Evolutionary conservation across 306 rosid genomes (phyloP).

Genomic region (Vigna hirtella): DNA sequence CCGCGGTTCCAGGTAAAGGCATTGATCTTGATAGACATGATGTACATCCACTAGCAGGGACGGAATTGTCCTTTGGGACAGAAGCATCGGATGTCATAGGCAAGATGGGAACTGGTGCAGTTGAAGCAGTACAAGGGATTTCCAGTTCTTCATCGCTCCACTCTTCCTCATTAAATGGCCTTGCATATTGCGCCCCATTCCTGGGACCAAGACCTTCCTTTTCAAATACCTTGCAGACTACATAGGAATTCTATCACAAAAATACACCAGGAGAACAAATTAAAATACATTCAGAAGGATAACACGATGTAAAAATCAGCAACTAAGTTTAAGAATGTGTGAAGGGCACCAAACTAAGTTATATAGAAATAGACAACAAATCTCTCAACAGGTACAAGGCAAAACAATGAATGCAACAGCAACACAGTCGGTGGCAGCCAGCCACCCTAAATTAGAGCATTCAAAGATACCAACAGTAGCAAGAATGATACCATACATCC

Average conservation of each 20-base stretch:
- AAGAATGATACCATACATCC: background rate
- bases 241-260: constrained; percentile 64
- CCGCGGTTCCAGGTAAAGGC: constrained; percentile 28
- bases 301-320: background rate
- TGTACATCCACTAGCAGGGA: constrained; percentile 18
- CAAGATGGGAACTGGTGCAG: constrained; percentile 30
- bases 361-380: background rate
- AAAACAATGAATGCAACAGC: constrained; percentile 22
- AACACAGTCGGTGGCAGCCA: background rate
- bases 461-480: constrained; percentile 7
- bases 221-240: constrained; percentile 66
- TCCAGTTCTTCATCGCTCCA: constrained; percentile 63
- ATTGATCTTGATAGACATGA: constrained; percentile 51
- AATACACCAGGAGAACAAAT: constrained; percentile 30
- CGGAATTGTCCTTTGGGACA: constrained; percentile 20
- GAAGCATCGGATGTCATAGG: constrained; percentile 20
- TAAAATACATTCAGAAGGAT: constrained; percentile 8
- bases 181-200: constrained; percentile 71
- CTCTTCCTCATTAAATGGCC: constrained; percentile 70
- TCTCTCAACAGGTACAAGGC: background rate
- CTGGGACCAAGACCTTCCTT: constrained; percentile 80
- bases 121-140: constrained; percentile 30
- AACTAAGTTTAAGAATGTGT: background rate
- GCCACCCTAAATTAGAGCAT: background rate
- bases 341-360: background rate